Evolutionary conservation across 257 asterid species (phyloP).

Genomic region (Solanum rostratum): DNA sequence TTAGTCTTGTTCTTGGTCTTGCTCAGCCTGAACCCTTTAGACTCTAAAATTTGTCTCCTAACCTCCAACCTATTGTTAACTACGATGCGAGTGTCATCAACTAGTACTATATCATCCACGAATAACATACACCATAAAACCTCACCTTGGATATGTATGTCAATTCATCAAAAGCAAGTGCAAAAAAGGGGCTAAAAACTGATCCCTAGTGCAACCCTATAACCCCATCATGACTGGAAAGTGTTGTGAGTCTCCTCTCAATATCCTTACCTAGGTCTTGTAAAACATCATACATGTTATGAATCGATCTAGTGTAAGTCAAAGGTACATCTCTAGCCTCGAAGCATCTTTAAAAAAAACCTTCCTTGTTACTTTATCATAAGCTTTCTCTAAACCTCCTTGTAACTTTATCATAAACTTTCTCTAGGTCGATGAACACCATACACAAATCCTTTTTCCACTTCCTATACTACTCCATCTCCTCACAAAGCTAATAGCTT

Average conservation of each 20-base stretch:
- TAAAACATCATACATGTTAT: too few relatives aligned
- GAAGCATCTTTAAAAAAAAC: not conserved
- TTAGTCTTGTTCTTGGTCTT: not conserved
- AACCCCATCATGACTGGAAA: not conserved
- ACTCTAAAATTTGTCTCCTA: not conserved
- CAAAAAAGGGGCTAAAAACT: not conserved
- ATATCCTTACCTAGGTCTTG: too few relatives aligned
- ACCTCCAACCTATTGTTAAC: not conserved
- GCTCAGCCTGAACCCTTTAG: not conserved
- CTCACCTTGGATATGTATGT: not conserved
- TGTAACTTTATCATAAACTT: not conserved
- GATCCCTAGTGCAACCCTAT: not conserved
- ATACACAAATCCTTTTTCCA: not conserved
- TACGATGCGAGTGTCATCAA: not conserved
- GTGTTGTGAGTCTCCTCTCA: not conserved
- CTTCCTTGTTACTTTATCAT: not conserved
- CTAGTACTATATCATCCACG: not conserved
- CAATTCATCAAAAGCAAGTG: not conserved
- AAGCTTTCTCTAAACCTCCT: not conserved
- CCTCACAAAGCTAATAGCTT: not conserved
- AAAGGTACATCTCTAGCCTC: not conserved
- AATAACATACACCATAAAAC: not conserved
- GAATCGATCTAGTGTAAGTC: too few relatives aligned
- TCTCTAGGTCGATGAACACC: not conserved
- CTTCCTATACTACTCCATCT: not conserved